phyloP scores from a whole-genome alignment of 805 yeast species.

The Yarrowia alimentaria region DNA sequence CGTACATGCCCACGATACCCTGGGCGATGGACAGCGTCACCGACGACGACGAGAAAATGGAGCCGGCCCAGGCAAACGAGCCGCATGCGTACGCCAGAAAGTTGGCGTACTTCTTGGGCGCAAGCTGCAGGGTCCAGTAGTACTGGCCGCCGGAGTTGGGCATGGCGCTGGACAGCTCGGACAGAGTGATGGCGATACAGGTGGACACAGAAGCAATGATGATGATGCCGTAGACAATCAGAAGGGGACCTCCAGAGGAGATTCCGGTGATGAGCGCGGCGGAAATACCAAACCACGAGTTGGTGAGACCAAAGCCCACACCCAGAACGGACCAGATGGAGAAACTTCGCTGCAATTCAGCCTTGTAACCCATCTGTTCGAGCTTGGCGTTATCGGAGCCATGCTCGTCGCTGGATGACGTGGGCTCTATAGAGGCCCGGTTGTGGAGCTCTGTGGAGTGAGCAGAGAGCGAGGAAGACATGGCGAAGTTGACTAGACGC shows the following conservation, averaged over 20 bases:
- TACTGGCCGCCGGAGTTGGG: slow-evolving; percentile 72
- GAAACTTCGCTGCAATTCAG: slow-evolving; percentile 60
- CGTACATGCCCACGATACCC: slow-evolving; percentile 52
- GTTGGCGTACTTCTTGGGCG: slow-evolving; percentile 41
- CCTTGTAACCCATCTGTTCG: slow-evolving; percentile 54
- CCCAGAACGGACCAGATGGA: slow-evolving; percentile 48
- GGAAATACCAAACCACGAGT: slow-evolving; percentile 63
- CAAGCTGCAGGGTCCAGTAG: slow-evolving; percentile 54
- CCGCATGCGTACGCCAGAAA: slow-evolving; percentile 60
- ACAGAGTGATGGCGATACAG: slow-evolving; percentile 59
- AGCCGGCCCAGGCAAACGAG: slow-evolving; percentile 60
- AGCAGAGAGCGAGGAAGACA: no score
- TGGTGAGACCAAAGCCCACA: slow-evolving; percentile 63
- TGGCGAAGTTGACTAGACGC: no score
- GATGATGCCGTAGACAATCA: slow-evolving; percentile 59
- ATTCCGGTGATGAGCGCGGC: slow-evolving; percentile 61
- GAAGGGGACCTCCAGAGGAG: slow-evolving; percentile 60
- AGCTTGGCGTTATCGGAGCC: slow-evolving; percentile 17
- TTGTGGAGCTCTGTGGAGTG: no score
- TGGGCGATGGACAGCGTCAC: slow-evolving; percentile 55
- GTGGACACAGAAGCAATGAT: slow-evolving; percentile 54
- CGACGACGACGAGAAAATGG: slow-evolving; percentile 61
- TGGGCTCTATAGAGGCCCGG: no score
- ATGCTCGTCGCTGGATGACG: no score
- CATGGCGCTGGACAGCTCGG: slow-evolving; percentile 62